Conservation (phyloP, 2,329 filamentous ascomycete genomes). For the Talaromyces sp. region DNA sequence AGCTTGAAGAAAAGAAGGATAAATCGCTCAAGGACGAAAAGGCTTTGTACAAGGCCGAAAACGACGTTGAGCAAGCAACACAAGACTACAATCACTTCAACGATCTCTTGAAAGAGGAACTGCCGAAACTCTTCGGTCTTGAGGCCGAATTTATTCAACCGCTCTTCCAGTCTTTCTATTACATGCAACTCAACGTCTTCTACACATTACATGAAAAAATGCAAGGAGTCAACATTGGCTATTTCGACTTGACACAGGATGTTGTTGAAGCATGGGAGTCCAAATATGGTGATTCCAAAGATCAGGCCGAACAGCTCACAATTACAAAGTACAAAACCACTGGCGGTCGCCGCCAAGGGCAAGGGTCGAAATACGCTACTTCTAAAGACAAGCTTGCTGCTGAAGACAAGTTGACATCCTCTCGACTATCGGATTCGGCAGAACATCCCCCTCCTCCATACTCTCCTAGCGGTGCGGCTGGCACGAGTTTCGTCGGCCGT, state of each 20-base stretch:
- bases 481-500: conserved; percentile 19
- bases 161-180: conserved; percentile 98
- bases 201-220: conserved; percentile 98
- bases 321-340: conserved; percentile 92
- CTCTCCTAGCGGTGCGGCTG: conserved; percentile 17
- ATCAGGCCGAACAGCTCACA: conserved; percentile 75
- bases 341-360: conserved; percentile 49
- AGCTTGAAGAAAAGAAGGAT: conserved; percentile 96
- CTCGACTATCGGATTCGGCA: conserved; percentile 42
- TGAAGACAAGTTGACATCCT: conserved; percentile 32
- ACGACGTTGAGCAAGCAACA: conserved; percentile 82
- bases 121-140: conserved; percentile 83
- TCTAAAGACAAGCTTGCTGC: conserved; percentile 31
- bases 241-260: conserved; percentile 88
- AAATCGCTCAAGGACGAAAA: conserved; percentile 96
- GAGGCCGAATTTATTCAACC: conserved; percentile 95
- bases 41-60: conserved; percentile 91
- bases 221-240: conserved; percentile 95
- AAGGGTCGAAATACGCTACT: conserved; percentile 25
- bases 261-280: conserved; percentile 86
- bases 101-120: conserved; percentile 89
- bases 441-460: conserved; percentile 53
- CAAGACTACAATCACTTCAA: conserved; percentile 99
- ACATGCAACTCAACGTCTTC: conserved; percentile 99
- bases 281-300: conserved; percentile 84